Evolutionary conservation across 306 rosid species (phyloP).

Genomic region (Pachyrhizus erosus): DNA sequence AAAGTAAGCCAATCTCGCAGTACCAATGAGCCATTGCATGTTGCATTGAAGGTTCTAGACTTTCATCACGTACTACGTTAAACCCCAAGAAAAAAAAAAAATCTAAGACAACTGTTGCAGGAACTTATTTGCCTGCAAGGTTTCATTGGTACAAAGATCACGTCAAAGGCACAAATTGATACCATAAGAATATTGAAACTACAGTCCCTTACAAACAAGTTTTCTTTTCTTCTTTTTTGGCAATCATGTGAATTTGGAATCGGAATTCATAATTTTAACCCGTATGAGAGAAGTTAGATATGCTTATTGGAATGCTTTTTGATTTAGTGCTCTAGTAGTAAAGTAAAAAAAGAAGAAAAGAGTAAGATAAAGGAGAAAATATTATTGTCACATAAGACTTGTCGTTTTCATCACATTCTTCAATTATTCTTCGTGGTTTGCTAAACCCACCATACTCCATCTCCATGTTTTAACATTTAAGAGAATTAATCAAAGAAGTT

Average conservation of each 20-base stretch:
- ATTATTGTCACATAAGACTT: neutral
- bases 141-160: neutral
- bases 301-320: neutral
- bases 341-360: neutral
- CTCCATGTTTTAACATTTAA: no score
- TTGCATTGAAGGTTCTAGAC: neutral
- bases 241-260: slow-evolving; percentile 1
- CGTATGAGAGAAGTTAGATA: neutral
- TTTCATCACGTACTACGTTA: neutral
- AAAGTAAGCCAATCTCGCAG: neutral
- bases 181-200: neutral
- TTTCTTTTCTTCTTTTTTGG: slow-evolving; percentile 2
- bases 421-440: neutral
- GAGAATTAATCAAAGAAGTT: neutral
- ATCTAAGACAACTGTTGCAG: neutral
- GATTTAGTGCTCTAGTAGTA: neutral
- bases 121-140: neutral
- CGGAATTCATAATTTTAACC: neutral
- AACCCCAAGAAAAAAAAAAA: neutral
- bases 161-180: neutral
- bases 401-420: slow-evolving; percentile 34
- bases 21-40: neutral
- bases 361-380: neutral
- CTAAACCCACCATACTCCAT: neutral
- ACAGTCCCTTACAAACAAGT: neutral